Base-by-base conservation (phyloP, 2,329 filamentous ascomycete genomes). In the Plenodomus biglobosus region DNA sequence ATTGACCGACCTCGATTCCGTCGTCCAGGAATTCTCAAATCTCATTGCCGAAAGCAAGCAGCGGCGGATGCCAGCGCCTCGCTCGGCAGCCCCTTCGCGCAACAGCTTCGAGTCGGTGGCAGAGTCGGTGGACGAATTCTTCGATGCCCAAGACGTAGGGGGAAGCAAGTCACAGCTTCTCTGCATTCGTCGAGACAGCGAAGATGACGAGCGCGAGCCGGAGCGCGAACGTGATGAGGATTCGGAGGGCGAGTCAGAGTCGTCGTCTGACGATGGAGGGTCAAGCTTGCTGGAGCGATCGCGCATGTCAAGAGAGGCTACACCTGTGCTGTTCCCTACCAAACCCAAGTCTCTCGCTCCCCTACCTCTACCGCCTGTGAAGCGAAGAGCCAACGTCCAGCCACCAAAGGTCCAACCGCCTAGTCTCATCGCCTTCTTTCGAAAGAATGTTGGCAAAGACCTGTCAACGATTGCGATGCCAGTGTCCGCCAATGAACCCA, bases 401-500 rank as follows among this genome's bases (percentile, higher is more conserved):
- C 78, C 87, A 1, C 85, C 92, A 6, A 90, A 86, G 21, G 85
- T 91, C 13, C 77, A 85, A 48, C 94, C 94, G 0, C 94, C 94
- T 0, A 96, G 90, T 69, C 77, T 99, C 44, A 96, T 99, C 58
- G 89, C 90, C 0, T 96, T 97, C 70, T 80, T 97, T 24, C 85
- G 94, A 59, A 99, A 97, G 73, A 99, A 99, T 61, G 94, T 97
- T 8, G 94, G 94, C 66, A 99, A 99, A 72, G 94, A 99, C 72
- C 78, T 99, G 40, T 96, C 90, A 51, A 95, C 91, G 2, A 95
- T 99, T 57, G 92, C 90, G 40, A 97, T 97, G 92, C 94, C 94
- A 0, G 94, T 96, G 1, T 95, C 92, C 3, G 86, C 92, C 19
- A 99, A 99, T 71, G 94, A 99, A 69, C 94, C 94, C 0, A 83